A percentile compares a stretch with the other conserved stretches of the same genome.
Conservation (phyloP, 83 land plant species). For the Picea engelmannii region DNA sequence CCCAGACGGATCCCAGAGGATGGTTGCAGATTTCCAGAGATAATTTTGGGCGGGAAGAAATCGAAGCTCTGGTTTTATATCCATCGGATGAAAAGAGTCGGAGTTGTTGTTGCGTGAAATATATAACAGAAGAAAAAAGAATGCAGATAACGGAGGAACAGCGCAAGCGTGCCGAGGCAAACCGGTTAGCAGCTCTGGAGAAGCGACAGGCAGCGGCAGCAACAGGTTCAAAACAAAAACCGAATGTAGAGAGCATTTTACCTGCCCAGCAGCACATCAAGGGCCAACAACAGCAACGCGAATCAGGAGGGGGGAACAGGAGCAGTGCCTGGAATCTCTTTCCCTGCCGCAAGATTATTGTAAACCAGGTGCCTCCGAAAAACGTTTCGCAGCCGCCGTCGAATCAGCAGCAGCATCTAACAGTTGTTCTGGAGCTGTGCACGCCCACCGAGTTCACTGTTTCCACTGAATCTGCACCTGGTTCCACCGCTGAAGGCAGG, state of each 20-base stretch:
- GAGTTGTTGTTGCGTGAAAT: too few relatives aligned
- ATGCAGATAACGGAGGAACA: constrained; percentile 65
- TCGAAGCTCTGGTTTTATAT: too few relatives aligned
- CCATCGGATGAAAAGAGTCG: too few relatives aligned
- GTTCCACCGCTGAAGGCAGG: constrained; percentile 26
- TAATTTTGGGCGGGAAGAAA: too few relatives aligned
- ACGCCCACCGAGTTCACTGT: constrained; percentile 56
- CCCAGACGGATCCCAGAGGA: too few relatives aligned
- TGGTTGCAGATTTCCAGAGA: too few relatives aligned
- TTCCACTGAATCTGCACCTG: constrained; percentile 33
- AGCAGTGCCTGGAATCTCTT: constrained; percentile 37
- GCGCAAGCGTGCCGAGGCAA: constrained; percentile 58
- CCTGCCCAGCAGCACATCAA: neutral
- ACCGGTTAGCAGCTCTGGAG: constrained; percentile 58
- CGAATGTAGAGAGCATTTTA: neutral
- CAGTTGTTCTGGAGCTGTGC: constrained; percentile 55
- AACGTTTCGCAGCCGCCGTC: neutral
- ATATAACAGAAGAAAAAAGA: neutral
- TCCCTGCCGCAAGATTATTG: constrained; percentile 45
- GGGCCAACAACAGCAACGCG: constrained; percentile 3
- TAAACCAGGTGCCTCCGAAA: neutral
- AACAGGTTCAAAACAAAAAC: neutral
- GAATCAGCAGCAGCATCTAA: constrained; percentile 16
- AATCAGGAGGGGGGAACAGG: neutral
- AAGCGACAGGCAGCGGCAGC: constrained; percentile 36